Percentiles rank a stretch among this genome's conserved stretches.
These are phyloP conservation scores for Metschnikowia cubensis DNA, from an alignment of 805 yeast genomes.

Conservation along the genomic window DNA sequence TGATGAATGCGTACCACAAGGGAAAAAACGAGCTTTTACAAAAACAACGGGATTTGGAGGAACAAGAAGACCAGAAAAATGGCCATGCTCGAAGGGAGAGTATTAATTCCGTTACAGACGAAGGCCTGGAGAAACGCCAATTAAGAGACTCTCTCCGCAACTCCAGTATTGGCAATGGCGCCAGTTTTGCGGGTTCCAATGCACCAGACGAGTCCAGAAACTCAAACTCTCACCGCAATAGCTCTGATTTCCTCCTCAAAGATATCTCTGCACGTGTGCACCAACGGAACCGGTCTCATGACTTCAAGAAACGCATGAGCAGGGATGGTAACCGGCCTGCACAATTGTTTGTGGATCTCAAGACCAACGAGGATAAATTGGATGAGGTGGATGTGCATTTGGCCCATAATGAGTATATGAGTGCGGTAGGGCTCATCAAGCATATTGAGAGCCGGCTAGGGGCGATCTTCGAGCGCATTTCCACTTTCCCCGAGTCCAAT, in stretches of 20 bases:
- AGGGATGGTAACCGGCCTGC: constrained; percentile 11
- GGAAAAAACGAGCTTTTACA: constrained; percentile 52
- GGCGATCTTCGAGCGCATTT: constrained; percentile 26
- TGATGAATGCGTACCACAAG: constrained; percentile 52
- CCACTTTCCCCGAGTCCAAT: constrained; percentile 10
- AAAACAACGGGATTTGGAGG: constrained; percentile 26
- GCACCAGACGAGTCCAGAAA: constrained; percentile 5
- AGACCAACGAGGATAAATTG: constrained; percentile 53
- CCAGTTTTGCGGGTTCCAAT: constrained; percentile 20
- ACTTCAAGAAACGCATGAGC: constrained; percentile 24
- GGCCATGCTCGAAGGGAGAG: constrained; percentile 13
- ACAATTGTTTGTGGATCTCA: constrained; percentile 43
- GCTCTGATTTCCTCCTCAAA: constrained; percentile 46
- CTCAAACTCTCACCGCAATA: constrained; percentile 22
- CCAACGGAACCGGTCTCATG: constrained; percentile 52
- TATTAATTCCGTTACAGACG: constrained; percentile 18
- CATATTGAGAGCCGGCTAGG: constrained; percentile 34
- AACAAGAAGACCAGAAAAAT: constrained; percentile 9
- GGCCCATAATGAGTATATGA: constrained; percentile 53
- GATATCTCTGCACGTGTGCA: constrained; percentile 61
- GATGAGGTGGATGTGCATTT: constrained; percentile 68
- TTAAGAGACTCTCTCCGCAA: constrained; percentile 45
- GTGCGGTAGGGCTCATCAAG: constrained; percentile 40
- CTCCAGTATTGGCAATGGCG: constrained; percentile 27
- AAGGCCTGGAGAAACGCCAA: constrained; percentile 34